Conservation (phyloP, 2,329 filamentous ascomycete species). For the Sphaerulina musiva region DNA sequence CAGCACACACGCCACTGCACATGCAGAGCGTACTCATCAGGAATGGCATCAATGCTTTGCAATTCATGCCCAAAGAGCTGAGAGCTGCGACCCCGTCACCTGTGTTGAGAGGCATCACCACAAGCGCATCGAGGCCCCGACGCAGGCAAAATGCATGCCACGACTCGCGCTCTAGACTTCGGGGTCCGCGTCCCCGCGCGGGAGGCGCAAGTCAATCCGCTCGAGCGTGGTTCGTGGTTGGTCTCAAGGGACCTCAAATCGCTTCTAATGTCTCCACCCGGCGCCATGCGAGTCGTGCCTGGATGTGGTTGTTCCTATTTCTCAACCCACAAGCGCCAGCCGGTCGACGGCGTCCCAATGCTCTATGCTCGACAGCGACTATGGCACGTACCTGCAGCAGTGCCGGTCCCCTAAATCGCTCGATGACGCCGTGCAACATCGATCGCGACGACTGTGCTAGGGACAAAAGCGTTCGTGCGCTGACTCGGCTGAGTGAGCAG, state of each 20-base stretch:
- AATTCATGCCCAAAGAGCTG: slow-evolving; percentile 2
- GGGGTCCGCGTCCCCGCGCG: slow-evolving; percentile 13
- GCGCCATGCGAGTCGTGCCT: slow-evolving; percentile 15
- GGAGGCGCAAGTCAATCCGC: slow-evolving; percentile 7
- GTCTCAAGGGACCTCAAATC: slow-evolving; percentile 6
- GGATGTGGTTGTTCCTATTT: slow-evolving; percentile 12
- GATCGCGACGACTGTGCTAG: slow-evolving; percentile 4
- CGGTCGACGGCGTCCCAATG: slow-evolving; percentile 17
- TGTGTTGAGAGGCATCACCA: not conserved
- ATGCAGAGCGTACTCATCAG: not conserved
- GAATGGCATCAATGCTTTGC: slow-evolving; percentile 7
- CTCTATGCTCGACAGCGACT: not conserved
- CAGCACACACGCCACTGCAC: not conserved
- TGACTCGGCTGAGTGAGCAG: slow-evolving; percentile 7
- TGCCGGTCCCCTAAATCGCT: not conserved
- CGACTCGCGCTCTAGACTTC: slow-evolving; percentile 4
- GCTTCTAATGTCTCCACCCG: slow-evolving; percentile 3
- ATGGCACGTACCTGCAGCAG: slow-evolving; percentile 8
- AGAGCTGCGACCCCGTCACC: too few species aligned
- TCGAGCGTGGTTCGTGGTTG: slow-evolving; percentile 13
- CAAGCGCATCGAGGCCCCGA: not conserved
- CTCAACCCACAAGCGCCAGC: not conserved
- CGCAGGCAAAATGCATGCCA: slow-evolving; percentile 4
- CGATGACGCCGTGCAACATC: slow-evolving; percentile 2
- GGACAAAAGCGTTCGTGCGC: not conserved